phyloP scores from a whole-genome alignment of 257 asterid genomes.

The Nicotiana knightiana region DNA sequence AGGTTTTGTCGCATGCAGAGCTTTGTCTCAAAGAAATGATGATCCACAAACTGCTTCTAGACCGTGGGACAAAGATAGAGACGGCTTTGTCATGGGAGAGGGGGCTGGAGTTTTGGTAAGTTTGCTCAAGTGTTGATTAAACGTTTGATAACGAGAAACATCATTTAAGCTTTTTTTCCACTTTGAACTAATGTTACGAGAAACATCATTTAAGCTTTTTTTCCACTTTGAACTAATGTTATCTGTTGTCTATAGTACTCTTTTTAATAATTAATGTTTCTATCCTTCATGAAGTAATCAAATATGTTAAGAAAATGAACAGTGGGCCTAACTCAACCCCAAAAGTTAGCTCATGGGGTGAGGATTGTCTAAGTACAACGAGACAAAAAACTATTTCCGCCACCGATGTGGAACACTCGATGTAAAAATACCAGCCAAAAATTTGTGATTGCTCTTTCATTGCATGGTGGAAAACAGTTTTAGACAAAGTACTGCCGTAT shows the following conservation, averaged over 20 bases:
- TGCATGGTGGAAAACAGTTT: neutral
- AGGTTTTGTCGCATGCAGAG: slow-evolving; percentile 94
- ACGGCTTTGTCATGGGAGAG: slow-evolving; percentile 95
- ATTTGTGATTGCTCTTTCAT: neutral
- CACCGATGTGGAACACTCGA: neutral
- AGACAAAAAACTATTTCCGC: neutral
- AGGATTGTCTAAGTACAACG: neutral
- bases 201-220: no score
- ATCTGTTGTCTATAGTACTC: neutral
- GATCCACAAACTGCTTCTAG: slow-evolving; percentile 87
- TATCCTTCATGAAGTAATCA: neutral
- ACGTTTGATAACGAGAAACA: neutral
- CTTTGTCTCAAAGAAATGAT: slow-evolving; percentile 90
- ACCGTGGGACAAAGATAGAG: slow-evolving; percentile 87
- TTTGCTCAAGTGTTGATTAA: neutral
- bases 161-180: neutral
- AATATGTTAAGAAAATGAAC: neutral
- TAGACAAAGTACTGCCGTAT: neutral
- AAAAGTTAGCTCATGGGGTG: neutral
- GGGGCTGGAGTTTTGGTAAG: slow-evolving; percentile 90
- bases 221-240: neutral
- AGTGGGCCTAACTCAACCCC: neutral
- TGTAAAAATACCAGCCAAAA: neutral
- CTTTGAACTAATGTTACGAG: neutral
- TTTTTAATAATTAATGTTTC: neutral